Base-by-base conservation (phyloP, 192 early-diverging fungal genomes). In the Backusella psychrophila region DNA sequence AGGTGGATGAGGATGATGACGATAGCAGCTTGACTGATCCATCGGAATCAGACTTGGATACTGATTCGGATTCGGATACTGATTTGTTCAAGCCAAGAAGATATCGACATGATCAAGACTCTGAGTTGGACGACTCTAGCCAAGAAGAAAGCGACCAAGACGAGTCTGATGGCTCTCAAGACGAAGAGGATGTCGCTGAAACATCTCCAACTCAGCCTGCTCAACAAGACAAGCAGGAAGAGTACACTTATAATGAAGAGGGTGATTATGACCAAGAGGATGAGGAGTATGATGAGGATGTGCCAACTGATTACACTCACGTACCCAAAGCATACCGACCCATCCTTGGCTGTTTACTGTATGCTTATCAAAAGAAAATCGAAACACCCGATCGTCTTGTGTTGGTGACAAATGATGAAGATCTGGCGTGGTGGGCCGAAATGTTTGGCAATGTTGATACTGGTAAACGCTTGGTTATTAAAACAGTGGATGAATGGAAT, bases 371-470 rank as follows among this genome's bases (percentile, higher is more conserved):
- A 69, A 53, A 77, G 52, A 59, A 79, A 75, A 26, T 77, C 69
- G 29, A 73, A 52, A 74, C 69, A 19, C 63, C 67, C 21, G 80
- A 83, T 11, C 71, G 78, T 29, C 73, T 90, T 9, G 65, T 87
- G 8, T 65, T 90, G 26, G 81, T 88, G 49, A 87, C 89, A 0
- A 86, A 90, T 63, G 83, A 90, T 70, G 76, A 79, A 23, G 73
- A 86, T 29, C 72, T 88, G 49, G 70, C 66, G 1, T 83, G 84
- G 69, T 88, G 84, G 82, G 85, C 87, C 12, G 76, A 80, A 21
- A 76, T 82, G 75, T 90, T 90, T 80, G 75, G 83, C 46, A 42
- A 81, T 71, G 73, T 76, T 2, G 3, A 38, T 38, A 75, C 76
- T 26, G 73, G 76, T 35, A 39, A 46, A 49, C 76, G 76, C 21